phyloP scores from a whole-genome alignment of 176 grass and related monocot genomes.

The Urochloa ruziziensis region DNA sequence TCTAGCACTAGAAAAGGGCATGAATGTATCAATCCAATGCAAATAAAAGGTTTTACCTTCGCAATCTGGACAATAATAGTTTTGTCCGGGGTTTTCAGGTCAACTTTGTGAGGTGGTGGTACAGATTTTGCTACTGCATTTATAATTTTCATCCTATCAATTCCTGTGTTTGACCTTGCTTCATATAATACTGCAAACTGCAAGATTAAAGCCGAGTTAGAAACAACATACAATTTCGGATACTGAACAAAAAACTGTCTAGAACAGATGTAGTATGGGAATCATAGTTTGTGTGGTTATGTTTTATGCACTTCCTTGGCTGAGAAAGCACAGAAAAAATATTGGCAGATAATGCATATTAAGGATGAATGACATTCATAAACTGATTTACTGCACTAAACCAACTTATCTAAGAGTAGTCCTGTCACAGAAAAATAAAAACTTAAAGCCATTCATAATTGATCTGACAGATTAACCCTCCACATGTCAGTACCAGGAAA shows the following conservation, averaged over 20 bases:
- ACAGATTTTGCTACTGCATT: constrained; percentile 89
- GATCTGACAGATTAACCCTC: neutral
- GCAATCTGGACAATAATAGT: constrained; percentile 86
- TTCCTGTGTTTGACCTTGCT: constrained; percentile 89
- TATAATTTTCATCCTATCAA: constrained; percentile 98
- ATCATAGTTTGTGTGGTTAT: neutral
- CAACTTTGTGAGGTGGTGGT: constrained; percentile 86
- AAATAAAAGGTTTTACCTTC: constrained; percentile 57
- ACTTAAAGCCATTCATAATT: neutral
- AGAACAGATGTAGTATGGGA: neutral
- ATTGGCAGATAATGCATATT: neutral
- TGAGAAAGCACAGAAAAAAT: constrained; percentile 10
- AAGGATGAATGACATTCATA: neutral
- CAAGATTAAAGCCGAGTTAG: constrained; percentile 33
- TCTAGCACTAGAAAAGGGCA: neutral
- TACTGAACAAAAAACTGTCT: neutral
- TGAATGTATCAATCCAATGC: neutral
- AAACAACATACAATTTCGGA: neutral
- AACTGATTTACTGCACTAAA: neutral
- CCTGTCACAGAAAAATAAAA: constrained; percentile 6
- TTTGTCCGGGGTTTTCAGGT: constrained; percentile 85
- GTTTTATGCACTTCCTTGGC: neutral
- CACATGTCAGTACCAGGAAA: neutral
- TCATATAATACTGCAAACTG: constrained; percentile 95
- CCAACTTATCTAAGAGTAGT: neutral